These are phyloP conservation scores for Populus alba DNA, from an alignment of 345 rosid species.

Conservation along the genomic window DNA sequence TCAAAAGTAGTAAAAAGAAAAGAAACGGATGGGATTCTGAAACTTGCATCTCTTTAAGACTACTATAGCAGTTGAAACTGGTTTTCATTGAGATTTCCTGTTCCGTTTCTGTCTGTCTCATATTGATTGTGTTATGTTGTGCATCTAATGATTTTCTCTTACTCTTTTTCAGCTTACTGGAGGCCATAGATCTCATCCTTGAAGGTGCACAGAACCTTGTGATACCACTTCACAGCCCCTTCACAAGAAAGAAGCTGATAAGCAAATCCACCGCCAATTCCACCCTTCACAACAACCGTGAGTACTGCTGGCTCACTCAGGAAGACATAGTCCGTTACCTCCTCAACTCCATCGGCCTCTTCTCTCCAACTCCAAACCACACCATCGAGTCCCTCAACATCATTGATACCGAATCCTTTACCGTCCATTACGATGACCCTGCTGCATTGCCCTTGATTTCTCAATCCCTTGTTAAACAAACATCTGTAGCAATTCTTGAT, in stretches of 20 bases:
- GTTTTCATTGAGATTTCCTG: neutral
- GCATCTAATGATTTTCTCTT: slow-evolving; percentile 2
- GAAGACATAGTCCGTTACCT: slow-evolving; percentile 62
- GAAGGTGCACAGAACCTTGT: slow-evolving; percentile 61
- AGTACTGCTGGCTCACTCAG: slow-evolving; percentile 65
- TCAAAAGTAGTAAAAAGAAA: too few relatives aligned
- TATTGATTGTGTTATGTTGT: neutral
- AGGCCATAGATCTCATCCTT: slow-evolving; percentile 49
- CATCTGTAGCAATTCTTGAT: slow-evolving; percentile 50
- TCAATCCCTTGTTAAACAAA: slow-evolving; percentile 35
- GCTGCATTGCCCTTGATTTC: slow-evolving; percentile 44
- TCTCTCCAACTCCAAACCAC: slow-evolving; percentile 36
- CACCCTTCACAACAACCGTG: slow-evolving; percentile 40
- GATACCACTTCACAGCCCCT: slow-evolving; percentile 34
- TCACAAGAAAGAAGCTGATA: slow-evolving; percentile 33
- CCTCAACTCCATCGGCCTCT: slow-evolving; percentile 47
- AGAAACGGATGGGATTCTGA: neutral
- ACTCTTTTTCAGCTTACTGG: slow-evolving; percentile 43
- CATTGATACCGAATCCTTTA: slow-evolving; percentile 29
- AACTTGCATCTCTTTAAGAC: neutral
- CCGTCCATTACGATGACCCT: slow-evolving; percentile 45
- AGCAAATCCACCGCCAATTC: slow-evolving; percentile 20
- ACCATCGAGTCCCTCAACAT: slow-evolving; percentile 49
- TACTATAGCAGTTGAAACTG: neutral
- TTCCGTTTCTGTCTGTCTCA: neutral